Conservation (phyloP, 352 stramenopile species). For the Phytophthora sp. region DNA sequence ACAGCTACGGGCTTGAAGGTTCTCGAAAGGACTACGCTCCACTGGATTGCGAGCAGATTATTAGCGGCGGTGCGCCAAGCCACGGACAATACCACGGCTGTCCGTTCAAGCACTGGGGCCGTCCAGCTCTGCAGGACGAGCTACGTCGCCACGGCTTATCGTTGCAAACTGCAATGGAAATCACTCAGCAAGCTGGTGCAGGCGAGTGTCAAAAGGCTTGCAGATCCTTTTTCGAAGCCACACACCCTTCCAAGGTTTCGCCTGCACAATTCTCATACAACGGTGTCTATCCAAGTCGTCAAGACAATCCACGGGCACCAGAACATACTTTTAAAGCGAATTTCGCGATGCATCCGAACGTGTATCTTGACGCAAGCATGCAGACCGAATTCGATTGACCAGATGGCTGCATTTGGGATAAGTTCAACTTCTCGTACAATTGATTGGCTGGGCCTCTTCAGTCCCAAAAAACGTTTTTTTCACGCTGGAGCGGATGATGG, state of each 20-base stretch:
- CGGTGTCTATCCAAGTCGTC: background rate
- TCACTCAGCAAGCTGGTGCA: conserved; percentile 36
- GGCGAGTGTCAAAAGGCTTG: conserved; percentile 56
- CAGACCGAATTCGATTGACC: conserved; percentile 8
- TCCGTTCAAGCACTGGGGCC: conserved; percentile 82
- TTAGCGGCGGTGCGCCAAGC: conserved; percentile 43
- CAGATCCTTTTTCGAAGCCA: conserved; percentile 50
- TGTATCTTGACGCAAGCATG: conserved; percentile 58
- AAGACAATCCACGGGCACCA: background rate
- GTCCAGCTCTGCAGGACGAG: conserved; percentile 44
- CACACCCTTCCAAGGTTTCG: conserved; percentile 27
- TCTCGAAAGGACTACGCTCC: conserved; percentile 75
- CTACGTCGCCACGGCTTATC: conserved; percentile 39
- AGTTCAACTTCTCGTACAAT: background rate
- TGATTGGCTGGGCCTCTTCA: conserved; percentile 15
- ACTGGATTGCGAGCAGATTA: conserved; percentile 65
- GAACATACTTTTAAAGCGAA: background rate
- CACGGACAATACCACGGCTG: conserved; percentile 84
- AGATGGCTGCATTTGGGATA: conserved; percentile 21
- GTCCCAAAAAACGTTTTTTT: conserved; percentile 8
- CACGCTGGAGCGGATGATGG: conserved; percentile 3
- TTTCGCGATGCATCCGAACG: conserved; percentile 62
- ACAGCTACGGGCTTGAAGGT: conserved; percentile 87
- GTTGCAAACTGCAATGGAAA: conserved; percentile 18
- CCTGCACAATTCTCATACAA: conserved; percentile 18